phyloP scores from a whole-genome alignment of 768 basidiomycete species.

The Tulasnella calospora region DNA sequence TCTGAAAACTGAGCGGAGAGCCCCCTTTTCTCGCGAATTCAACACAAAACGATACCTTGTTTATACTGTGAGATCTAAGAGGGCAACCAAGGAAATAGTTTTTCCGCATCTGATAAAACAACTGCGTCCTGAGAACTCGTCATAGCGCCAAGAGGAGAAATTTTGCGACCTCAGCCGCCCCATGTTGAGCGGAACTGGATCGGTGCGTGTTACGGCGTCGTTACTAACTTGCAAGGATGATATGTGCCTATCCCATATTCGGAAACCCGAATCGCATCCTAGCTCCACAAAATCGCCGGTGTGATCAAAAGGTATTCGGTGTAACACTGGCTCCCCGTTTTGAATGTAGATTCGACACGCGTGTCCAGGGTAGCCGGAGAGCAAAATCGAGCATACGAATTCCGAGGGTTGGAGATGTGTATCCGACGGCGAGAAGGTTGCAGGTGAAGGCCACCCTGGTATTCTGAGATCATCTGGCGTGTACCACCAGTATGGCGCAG shows the following conservation, averaged over 20 bases:
- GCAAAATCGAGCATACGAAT: neutral
- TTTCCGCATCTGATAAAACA: neutral
- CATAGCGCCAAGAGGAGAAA: neutral
- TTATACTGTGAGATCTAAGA: neutral
- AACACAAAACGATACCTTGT: neutral
- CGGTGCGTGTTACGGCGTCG: neutral
- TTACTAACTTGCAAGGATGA: neutral
- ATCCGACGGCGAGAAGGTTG: neutral
- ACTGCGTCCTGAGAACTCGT: neutral
- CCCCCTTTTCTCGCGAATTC: no score
- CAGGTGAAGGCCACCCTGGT: neutral
- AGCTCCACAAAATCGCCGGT: neutral
- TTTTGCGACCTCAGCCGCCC: neutral
- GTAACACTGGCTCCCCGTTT: neutral
- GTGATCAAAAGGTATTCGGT: neutral
- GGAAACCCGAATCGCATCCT: neutral
- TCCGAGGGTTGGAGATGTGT: neutral
- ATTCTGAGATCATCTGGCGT: neutral
- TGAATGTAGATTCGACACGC: neutral
- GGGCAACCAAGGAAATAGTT: neutral
- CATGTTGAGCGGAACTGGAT: neutral
- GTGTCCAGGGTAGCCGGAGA: neutral
- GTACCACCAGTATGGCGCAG: neutral
- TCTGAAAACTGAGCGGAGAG: no score
- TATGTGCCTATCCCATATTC: neutral